These are phyloP conservation scores for Ailanthus altissimus DNA, from an alignment of 345 rosid genomes.

Conservation along the genomic window DNA sequence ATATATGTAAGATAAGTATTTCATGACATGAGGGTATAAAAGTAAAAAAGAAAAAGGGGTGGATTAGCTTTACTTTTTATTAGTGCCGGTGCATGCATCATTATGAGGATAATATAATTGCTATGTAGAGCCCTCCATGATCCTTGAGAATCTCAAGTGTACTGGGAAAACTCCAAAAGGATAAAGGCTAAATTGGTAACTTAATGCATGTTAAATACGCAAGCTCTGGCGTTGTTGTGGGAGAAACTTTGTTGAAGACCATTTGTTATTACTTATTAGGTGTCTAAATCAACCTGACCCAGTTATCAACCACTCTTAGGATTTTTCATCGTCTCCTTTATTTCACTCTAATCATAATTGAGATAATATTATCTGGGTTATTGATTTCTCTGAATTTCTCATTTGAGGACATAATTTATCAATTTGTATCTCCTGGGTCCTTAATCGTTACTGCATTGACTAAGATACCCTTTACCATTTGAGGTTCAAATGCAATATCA, in stretches of 20 bases:
- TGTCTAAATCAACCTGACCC: slow-evolving; percentile 18
- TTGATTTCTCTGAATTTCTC: no score
- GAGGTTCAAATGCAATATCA: no score
- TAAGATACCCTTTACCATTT: no score
- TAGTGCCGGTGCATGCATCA: neutral
- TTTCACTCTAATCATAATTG: neutral
- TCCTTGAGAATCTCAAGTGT: neutral
- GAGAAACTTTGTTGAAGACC: neutral
- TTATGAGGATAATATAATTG: neutral
- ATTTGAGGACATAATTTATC: no score
- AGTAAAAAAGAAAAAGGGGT: neutral
- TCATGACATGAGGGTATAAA: neutral
- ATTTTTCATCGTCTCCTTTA: neutral
- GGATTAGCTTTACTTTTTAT: neutral
- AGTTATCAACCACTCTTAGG: neutral
- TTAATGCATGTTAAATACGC: slow-evolving; percentile 7
- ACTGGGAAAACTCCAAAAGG: neutral
- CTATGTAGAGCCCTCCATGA: slow-evolving; percentile 7
- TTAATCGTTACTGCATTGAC: no score
- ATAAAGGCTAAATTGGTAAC: slow-evolving; percentile 20
- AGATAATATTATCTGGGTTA: neutral
- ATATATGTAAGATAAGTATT: neutral
- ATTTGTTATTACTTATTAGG: neutral
- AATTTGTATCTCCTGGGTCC: no score
- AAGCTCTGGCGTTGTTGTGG: slow-evolving; percentile 31